These are phyloP conservation scores for Teratosphaeria destructans DNA, from an alignment of 2,329 filamentous ascomycete species.

Conservation along the genomic window DNA sequence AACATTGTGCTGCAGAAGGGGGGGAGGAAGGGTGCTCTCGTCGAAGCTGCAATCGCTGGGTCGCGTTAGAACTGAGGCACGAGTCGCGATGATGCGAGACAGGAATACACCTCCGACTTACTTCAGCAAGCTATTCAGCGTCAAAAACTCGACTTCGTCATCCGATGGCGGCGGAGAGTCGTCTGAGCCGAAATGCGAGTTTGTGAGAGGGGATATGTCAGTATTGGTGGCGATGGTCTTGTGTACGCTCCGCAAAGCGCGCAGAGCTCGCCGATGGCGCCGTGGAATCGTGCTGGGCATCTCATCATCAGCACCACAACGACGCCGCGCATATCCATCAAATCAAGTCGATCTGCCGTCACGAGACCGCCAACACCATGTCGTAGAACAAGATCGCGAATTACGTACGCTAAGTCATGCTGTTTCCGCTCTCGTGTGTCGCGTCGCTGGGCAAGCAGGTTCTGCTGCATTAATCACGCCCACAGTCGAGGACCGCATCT, in stretches of 20 bases:
- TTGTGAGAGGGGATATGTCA: conserved; percentile 5
- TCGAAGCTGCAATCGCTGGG: conserved; percentile 47
- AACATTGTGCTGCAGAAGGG: conserved; percentile 17
- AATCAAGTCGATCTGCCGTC: neutral
- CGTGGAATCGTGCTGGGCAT: conserved; percentile 2
- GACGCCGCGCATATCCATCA: conserved; percentile 31
- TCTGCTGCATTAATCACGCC: conserved; percentile 38
- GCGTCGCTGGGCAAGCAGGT: conserved; percentile 29
- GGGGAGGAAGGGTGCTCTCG: conserved; percentile 41
- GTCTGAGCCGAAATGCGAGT: conserved; percentile 4
- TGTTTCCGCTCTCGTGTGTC: conserved; percentile 29
- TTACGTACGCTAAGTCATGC: conserved; percentile 36
- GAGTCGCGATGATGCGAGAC: neutral
- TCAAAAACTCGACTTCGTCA: conserved; percentile 25
- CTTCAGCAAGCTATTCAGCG: conserved; percentile 48
- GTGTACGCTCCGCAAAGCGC: conserved; percentile 7
- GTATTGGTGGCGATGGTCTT: conserved; percentile 9
- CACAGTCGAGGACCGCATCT: conserved; percentile 35
- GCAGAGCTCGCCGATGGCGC: conserved; percentile 4
- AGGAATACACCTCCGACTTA: conserved; percentile 29
- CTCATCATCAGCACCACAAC: conserved; percentile 15
- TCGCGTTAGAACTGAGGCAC: neutral
- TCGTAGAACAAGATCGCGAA: neutral
- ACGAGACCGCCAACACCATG: neutral
- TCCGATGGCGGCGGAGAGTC: conserved; percentile 1